These are phyloP conservation scores for Aureobasidium sp. DNA, from an alignment of 2,329 filamentous ascomycete species.

Conservation along the genomic window DNA sequence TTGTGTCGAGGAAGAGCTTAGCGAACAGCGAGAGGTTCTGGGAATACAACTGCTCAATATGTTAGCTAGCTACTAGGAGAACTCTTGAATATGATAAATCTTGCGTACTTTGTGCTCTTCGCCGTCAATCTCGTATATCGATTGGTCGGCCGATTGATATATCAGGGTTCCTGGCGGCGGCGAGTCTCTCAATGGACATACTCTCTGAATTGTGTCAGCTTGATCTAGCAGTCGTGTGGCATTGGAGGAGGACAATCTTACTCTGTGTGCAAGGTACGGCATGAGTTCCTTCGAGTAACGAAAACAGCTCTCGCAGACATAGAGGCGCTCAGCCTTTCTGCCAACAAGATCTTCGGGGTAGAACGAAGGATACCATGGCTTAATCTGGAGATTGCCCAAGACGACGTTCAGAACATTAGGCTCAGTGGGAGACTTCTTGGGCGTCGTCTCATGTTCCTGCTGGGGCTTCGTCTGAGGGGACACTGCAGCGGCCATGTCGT, in stretches of 20 bases:
- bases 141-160: constrained; percentile 73
- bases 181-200: constrained; percentile 35
- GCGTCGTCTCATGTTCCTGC: neutral
- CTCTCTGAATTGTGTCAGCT: constrained; percentile 34
- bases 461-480: constrained; percentile 13
- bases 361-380: constrained; percentile 88
- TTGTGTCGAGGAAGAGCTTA: constrained; percentile 96
- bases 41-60: constrained; percentile 59
- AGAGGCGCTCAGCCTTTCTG: constrained; percentile 50
- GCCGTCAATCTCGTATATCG: constrained; percentile 88
- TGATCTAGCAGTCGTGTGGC: constrained; percentile 13
- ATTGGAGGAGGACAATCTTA: neutral
- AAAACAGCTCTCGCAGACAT: constrained; percentile 90
- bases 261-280: constrained; percentile 35
- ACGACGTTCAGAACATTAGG: constrained; percentile 84
- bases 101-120: constrained; percentile 58
- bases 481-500: constrained; percentile 13
- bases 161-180: constrained; percentile 63
- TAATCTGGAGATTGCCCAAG: constrained; percentile 74
- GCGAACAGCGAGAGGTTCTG: constrained; percentile 95
- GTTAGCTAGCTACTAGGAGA: neutral
- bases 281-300: constrained; percentile 65
- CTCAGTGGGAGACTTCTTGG: constrained; percentile 27
- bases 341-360: constrained; percentile 62
- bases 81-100: neutral